Evolutionary conservation across 768 basidiomycete genomes (phyloP), one percentile per base, ranked within the genome.

Genomic region (Macrolepiota albuminosa): DNA sequence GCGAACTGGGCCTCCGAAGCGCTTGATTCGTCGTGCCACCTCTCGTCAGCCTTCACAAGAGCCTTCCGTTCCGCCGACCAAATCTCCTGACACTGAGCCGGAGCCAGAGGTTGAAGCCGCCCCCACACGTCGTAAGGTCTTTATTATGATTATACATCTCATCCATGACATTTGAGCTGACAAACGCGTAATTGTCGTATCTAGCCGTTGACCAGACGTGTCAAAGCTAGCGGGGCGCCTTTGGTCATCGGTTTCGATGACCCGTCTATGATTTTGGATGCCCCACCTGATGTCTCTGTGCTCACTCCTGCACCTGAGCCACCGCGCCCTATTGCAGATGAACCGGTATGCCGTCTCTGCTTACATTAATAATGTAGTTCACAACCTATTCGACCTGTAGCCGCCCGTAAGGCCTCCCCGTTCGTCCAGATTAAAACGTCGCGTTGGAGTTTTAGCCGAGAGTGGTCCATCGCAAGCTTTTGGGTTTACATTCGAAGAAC

Each of bases 351-450:
- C 63, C 40, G 10, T 54, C 33, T 34, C 4, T 10, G 3, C 21
- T 3, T 16, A 16, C 31, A 4, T 43, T n/a, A 4, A 5, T 11
- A 9, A n/a, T 11, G 29, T 4, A 13, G 18, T 14, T 47, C 24
- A 47, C 6, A 18, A 45, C 7, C 11, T 11, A 46, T 40, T 39
- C 13, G 8, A 2, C 49, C n/a, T 31, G 6, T 33, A 84, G 81
- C 72, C 76, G 3, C 75, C 81, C 29, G 68, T 73, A 14, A 76
- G 50, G 26, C 49, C 79, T 7, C 62, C 70, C 16, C 76, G 79
- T 14, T 70, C 79, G 1, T 68, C 70, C 4, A 76, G 67, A 31
- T 71, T 89, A 56, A 88, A 87, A 70, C 81, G 87, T 18, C 79
- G 88, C 21, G 75, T 77, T 58, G 80, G 75, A 8, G 73, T 68